Conservation (phyloP, 2,329 filamentous ascomycete species). For the Penicillium sp. region DNA sequence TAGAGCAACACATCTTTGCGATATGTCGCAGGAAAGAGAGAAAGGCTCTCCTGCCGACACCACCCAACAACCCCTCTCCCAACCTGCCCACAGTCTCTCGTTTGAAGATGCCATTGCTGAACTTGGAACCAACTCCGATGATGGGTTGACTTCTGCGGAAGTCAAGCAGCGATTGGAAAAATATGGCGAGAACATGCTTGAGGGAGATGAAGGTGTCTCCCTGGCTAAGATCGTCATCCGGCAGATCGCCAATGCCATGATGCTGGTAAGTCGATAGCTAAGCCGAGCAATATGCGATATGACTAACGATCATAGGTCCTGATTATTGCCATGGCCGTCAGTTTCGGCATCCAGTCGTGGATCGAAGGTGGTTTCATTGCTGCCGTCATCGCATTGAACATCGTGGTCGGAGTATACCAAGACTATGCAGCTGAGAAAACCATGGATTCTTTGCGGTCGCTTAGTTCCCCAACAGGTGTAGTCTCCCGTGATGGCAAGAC, state of each 20-base stretch:
- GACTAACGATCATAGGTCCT: constrained; percentile 60
- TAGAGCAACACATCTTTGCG: constrained; percentile 4
- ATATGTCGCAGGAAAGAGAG: constrained; percentile 25
- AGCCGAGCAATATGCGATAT: not conserved
- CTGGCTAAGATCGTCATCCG: constrained; percentile 69
- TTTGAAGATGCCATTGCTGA: constrained; percentile 56
- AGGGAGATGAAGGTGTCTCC: constrained; percentile 65
- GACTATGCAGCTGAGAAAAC: constrained; percentile 65
- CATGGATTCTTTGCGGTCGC: constrained; percentile 59
- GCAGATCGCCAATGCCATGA: constrained; percentile 71
- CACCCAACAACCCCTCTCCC: constrained; percentile 54
- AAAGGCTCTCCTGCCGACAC: constrained; percentile 32
- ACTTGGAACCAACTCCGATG: constrained; percentile 57
- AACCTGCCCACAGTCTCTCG: constrained; percentile 65
- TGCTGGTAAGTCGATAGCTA: constrained; percentile 51
- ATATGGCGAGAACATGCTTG: constrained; percentile 65
- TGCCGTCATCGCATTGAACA: constrained; percentile 61
- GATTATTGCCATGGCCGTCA: constrained; percentile 71
- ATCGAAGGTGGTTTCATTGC: constrained; percentile 63
- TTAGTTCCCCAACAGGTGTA: constrained; percentile 60
- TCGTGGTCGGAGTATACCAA: constrained; percentile 62
- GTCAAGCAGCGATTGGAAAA: constrained; percentile 57
- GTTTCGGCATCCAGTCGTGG: constrained; percentile 59
- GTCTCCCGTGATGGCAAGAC: constrained; percentile 62
- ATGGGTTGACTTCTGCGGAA: constrained; percentile 60